Conservation (phyloP, 257 asterid species). For the Primulina huaijiensis region DNA sequence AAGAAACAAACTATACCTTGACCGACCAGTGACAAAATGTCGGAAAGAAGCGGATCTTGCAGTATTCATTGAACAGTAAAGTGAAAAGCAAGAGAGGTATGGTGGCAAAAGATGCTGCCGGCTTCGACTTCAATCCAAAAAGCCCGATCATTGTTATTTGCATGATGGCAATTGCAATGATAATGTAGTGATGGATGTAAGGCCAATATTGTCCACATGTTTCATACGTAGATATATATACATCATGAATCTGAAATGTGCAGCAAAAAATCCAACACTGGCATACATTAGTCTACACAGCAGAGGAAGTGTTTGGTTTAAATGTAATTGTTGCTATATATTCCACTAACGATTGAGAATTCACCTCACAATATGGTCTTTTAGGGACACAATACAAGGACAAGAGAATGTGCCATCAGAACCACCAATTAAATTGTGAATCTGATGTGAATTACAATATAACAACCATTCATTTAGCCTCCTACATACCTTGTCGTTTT, state of each 20-base stretch:
- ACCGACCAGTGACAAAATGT: slow-evolving; percentile 62
- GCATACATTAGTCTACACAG: neutral
- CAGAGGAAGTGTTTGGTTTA: neutral
- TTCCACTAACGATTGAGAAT: no score
- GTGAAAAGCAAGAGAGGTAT: slow-evolving; percentile 75
- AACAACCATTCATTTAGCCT: neutral
- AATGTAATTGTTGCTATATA: neutral
- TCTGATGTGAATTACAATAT: neutral
- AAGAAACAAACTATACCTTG: slow-evolving; percentile 45
- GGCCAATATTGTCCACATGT: slow-evolving; percentile 96
- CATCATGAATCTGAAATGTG: slow-evolving; percentile 69
- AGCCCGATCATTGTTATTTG: slow-evolving; percentile 89
- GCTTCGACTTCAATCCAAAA: slow-evolving; percentile 89
- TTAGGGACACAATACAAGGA: neutral
- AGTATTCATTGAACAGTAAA: slow-evolving; percentile 71
- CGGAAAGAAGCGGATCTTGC: slow-evolving; percentile 84
- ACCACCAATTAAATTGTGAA: neutral
- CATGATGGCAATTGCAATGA: slow-evolving; percentile 69
- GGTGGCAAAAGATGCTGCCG: slow-evolving; percentile 72
- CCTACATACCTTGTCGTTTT: neutral
- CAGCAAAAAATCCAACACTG: slow-evolving; percentile 3
- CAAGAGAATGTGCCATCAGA: neutral
- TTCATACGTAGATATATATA: slow-evolving; percentile 77
- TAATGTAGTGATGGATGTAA: slow-evolving; percentile 73
- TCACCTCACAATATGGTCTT: neutral